A percentile compares a stretch with the other conserved stretches of the same genome.
Conservation (phyloP, 495 filamentous ascomycete species). For the Usnea hakonensis region DNA sequence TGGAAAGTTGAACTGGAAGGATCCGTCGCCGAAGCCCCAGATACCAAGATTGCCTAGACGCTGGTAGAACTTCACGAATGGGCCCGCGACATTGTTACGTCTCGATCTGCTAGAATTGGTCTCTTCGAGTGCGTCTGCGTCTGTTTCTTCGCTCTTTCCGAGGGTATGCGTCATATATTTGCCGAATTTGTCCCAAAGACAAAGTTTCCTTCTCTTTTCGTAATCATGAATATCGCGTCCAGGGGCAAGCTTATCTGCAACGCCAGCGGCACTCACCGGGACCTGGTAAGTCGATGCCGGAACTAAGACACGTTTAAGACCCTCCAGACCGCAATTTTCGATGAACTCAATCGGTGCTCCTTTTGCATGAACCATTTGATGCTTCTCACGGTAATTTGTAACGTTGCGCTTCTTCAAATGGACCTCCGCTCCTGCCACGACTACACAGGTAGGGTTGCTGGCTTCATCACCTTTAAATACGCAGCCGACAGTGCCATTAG, state of each 20-base stretch:
- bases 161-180: conserved; percentile 79
- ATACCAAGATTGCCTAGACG: conserved; percentile 78
- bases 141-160: conserved; percentile 39
- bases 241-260: conserved; percentile 43
- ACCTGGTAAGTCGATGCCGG: conserved; percentile 53
- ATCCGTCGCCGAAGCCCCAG: conserved; percentile 83
- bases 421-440: conserved; percentile 56
- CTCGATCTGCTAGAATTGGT: conserved; percentile 10
- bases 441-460: conserved; percentile 55
- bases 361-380: conserved; percentile 58
- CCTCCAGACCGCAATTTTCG: conserved; percentile 61
- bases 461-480: conserved; percentile 61
- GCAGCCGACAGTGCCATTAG: conserved; percentile 75
- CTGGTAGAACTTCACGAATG: conserved; percentile 83
- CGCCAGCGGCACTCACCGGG: conserved; percentile 42
- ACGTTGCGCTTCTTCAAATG: conserved; percentile 32
- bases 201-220: conserved; percentile 63
- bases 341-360: conserved; percentile 68
- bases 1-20: conserved; percentile 91
- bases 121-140: conserved; percentile 19
- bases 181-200: conserved; percentile 84
- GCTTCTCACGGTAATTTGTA: conserved; percentile 41
- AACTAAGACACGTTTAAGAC: conserved; percentile 56
- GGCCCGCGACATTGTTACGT: conserved; percentile 34
- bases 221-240: conserved; percentile 54